Evolutionary conservation across 208 protist genomes (phyloP), one percentile per base, ranked within the genome.

Genomic region (Leishmania guyanensis): DNA sequence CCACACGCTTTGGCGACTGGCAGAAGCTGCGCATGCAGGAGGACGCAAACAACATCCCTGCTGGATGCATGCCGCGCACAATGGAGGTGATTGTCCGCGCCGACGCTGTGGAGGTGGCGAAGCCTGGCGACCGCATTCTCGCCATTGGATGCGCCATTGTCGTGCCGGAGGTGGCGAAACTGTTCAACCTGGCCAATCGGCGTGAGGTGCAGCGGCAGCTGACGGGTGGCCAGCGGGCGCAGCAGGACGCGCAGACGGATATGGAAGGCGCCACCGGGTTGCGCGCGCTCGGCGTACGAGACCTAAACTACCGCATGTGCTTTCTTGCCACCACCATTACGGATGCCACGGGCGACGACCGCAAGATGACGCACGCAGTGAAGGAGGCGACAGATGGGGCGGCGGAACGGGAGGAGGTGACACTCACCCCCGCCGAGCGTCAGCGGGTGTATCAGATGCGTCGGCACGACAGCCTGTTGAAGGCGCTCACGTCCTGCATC

Each of bases 11-110:
- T 86, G 91, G 93, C 9, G 99, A 99, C 85, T 99, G 99, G 99
- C 99, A 99, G 91, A 98, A 99, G 68, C 88, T 99, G 68, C 91
- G 97, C 14, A 91, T 99, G 74, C 98, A 99, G 87, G 98, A 99
- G 88, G 97, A 98, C 82, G 80, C 98, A 3, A 95, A 98, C 81
- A 96, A 99, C 83, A 99, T 99, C 74, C 98, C 98, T 0, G 90
- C 97, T 6, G 98, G 99, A 0, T 96, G 89, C 73, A 98, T 99
- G 95, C 99, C 98, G 6, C 90, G 98, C 66, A 99, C 97, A n/a
- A 91, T 99, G 77, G 99, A 99, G 81, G 91, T 99, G 56, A 98
- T 99, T 65, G 89, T 99, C 17, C 96, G 99, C 54, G 90, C 98
- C 78, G 99, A 99, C 58, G 92, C 89, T 22, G 99, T 99, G 9